Evolutionary conservation across 2,329 filamentous ascomycete species (phyloP).

Genomic region (Colletotrichum truncatum): DNA sequence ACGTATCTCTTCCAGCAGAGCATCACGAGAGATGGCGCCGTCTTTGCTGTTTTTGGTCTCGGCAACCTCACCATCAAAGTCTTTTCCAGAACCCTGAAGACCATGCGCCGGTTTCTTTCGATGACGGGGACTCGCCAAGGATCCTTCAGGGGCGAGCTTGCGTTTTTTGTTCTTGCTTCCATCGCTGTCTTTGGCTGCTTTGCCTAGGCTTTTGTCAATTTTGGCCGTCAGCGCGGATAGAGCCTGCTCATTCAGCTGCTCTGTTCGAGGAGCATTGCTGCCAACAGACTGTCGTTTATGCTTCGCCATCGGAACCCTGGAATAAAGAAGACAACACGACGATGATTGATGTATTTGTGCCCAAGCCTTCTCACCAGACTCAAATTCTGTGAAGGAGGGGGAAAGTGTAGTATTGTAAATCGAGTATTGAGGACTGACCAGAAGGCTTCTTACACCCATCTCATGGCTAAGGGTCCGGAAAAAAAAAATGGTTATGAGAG

Average conservation of each 20-base stretch:
- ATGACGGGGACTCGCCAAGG: neutral
- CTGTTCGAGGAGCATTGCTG: neutral
- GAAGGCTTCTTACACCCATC: too few species aligned
- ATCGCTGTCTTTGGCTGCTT: slow-evolving; percentile 50
- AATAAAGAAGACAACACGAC: too few species aligned
- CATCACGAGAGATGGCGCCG: slow-evolving; percentile 36
- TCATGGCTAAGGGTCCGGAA: too few species aligned
- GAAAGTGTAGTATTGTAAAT: too few species aligned
- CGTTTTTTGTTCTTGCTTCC: slow-evolving; percentile 53
- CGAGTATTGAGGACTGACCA: too few species aligned
- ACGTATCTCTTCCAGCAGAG: slow-evolving; percentile 69
- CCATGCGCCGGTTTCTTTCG: slow-evolving; percentile 16
- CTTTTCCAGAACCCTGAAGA: neutral
- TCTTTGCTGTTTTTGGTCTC: slow-evolving; percentile 30
- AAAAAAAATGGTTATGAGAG: too few species aligned
- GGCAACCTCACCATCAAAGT: slow-evolving; percentile 33
- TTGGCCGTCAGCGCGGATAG: slow-evolving; percentile 64
- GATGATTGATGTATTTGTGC: too few species aligned
- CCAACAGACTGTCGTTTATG: slow-evolving; percentile 4
- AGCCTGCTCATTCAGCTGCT: slow-evolving; percentile 57
- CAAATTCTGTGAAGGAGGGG: too few species aligned
- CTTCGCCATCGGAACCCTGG: slow-evolving; percentile 15
- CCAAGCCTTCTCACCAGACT: too few species aligned
- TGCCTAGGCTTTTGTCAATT: slow-evolving; percentile 62
- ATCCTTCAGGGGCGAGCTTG: slow-evolving; percentile 32